A percentile compares a stretch with the other conserved stretches of the same genome.
These are phyloP conservation scores for Pythium guiyangense DNA, from an alignment of 352 stramenopile genomes.

Conservation along the genomic window DNA sequence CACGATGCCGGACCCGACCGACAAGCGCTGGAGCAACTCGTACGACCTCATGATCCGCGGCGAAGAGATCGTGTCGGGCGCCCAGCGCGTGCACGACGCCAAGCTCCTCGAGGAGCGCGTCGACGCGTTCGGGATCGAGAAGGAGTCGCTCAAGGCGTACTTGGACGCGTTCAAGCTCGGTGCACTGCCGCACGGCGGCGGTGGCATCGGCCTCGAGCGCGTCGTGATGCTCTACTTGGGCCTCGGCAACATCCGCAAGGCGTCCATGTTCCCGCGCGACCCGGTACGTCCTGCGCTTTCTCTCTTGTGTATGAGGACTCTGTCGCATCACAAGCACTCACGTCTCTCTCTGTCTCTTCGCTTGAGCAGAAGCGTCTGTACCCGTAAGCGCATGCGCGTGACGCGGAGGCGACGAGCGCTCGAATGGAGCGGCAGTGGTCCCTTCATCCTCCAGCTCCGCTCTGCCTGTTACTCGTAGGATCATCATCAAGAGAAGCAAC, in stretches of 20 bases:
- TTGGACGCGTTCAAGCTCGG: conserved; percentile 98
- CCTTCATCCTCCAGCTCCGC: background rate
- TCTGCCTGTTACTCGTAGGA: background rate
- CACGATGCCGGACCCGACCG: conserved; percentile 97
- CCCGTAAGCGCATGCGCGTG: conserved; percentile 28
- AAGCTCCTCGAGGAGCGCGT: conserved; percentile 92
- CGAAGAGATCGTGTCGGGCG: conserved; percentile 99
- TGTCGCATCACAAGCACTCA: background rate
- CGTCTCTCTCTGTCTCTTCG: background rate
- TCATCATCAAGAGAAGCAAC: too few relatives aligned
- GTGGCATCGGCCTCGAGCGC: conserved; percentile 98
- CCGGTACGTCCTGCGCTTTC: conserved; percentile 38
- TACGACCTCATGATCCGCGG: conserved; percentile 99
- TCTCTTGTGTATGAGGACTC: background rate
- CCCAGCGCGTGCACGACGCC: conserved; percentile 98
- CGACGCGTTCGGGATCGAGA: conserved; percentile 77
- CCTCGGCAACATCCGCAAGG: conserved; percentile 98
- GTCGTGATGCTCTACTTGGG: conserved; percentile 99
- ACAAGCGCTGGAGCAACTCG: conserved; percentile 94
- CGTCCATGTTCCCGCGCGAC: conserved; percentile 98
- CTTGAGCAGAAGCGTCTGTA: conserved; percentile 50
- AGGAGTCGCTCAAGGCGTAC: conserved; percentile 93
- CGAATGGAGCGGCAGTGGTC: background rate
- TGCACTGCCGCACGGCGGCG: conserved; percentile 96
- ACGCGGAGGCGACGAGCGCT: background rate